Evolutionary conservation across 495 filamentous ascomycete species (phyloP).

Genomic region (Daldinia grandis): DNA sequence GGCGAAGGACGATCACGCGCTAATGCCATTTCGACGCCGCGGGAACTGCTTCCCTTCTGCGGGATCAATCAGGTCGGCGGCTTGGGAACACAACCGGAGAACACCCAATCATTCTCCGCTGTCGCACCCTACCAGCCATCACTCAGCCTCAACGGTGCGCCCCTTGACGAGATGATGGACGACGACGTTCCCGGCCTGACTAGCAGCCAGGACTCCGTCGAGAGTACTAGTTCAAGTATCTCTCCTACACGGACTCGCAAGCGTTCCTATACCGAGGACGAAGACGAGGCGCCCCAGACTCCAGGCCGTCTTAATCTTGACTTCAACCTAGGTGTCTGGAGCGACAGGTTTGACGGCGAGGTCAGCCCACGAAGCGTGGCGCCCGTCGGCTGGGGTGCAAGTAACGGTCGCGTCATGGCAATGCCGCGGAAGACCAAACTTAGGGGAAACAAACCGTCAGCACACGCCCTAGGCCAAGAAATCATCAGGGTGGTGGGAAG

Average conservation of each 20-base stretch:
- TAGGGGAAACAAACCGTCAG: conserved; percentile 1
- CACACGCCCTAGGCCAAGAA: conserved; percentile 47
- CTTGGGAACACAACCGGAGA: conserved; percentile 53
- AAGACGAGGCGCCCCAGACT: conserved; percentile 28
- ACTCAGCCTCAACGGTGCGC: conserved; percentile 24
- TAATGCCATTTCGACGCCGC: conserved; percentile 43
- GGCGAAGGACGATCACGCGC: conserved; percentile 42
- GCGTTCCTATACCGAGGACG: conserved; percentile 50
- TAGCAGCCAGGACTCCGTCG: conserved; percentile 52
- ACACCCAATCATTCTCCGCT: not conserved
- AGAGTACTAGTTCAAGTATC: conserved; percentile 34
- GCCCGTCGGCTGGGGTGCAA: conserved; percentile 28
- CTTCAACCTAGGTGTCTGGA: conserved; percentile 24
- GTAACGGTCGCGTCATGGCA: conserved; percentile 49
- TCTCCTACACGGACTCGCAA: conserved; percentile 46
- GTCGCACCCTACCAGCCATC: conserved; percentile 17
- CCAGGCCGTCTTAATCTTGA: conserved; percentile 37
- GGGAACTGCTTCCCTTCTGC: conserved; percentile 79
- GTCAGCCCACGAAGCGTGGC: conserved; percentile 50
- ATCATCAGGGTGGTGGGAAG: conserved; percentile 47
- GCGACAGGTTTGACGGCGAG: conserved; percentile 44
- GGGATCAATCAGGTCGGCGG: conserved; percentile 74
- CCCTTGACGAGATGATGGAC: conserved; percentile 24
- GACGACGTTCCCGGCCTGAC: conserved; percentile 47
- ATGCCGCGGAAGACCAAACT: conserved; percentile 45